Base-by-base conservation (phyloP, 371 early-diverging fungal genomes). In the Apophysomyces variabilis region DNA sequence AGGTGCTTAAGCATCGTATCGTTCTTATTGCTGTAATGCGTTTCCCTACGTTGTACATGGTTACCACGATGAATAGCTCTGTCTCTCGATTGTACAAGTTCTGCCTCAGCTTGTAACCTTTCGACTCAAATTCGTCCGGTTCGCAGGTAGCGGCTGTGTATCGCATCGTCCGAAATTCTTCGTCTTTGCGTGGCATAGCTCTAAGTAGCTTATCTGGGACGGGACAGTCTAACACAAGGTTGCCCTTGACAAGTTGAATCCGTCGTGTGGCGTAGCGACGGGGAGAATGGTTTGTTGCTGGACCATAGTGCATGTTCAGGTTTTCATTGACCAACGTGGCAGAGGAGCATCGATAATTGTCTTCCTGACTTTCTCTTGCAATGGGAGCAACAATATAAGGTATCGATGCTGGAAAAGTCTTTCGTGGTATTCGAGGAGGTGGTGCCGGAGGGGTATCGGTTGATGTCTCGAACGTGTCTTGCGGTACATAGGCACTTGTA, bases 91-190 rank as follows among this genome's bases (percentile, higher is more conserved):
- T 82, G 69, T 88, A 88, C 47, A 92, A 76, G 59, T 85, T 85
- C 16, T 92, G 96, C 9, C 96, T 86, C 60, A 97, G 80, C 0
- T 91, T 89, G 77, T 94, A 96, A 12, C 87, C 76, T 16, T 87
- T 75, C 46, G 78, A 62, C 39, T 76, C 69, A 75, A 95, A 96
- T 12, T 94, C 90, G 72, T 96, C 90, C 9, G 96, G 92, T 58
- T 93, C 93, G 68, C 90, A 93, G 0, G 93, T 93, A 4, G 87
- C 92, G 7, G 95, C 93, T 1, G 93, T 91, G 67, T 93, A 93
- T 37, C 94, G 86, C 88, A 93, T 86, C 62, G 82, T 84, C 37
- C 87, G 87, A 62, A 92, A 92, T 71, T 93, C 93, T 38, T 70
- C 71, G n/a, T 75, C 79, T 50, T 76, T 74, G 5, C 83, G 82